A percentile compares a stretch with the other conserved stretches of the same genome.
phyloP scores from a whole-genome alignment of 495 filamentous ascomycete genomes.

The Entonaema liquescens region DNA sequence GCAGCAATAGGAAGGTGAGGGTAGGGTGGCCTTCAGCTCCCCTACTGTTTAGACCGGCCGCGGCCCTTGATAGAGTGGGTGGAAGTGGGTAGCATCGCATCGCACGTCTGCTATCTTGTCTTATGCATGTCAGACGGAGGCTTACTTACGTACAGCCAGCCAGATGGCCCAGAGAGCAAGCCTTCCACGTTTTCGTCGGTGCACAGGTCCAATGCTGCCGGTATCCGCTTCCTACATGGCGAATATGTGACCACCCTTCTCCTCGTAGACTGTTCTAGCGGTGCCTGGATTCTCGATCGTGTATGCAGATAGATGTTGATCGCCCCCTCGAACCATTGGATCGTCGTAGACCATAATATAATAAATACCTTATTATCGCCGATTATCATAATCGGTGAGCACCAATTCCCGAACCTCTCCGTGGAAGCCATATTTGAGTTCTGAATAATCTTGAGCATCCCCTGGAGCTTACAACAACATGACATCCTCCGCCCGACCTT shows the following conservation, averaged over 20 bases:
- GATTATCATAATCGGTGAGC: background rate
- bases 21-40: slow-evolving; percentile 6
- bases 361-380: too few relatives aligned
- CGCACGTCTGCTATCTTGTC: background rate
- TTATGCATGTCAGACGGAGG: slow-evolving; percentile 28
- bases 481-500: too few relatives aligned
- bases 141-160: slow-evolving; percentile 11
- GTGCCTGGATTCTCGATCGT: background rate
- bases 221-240: background rate
- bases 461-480: too few relatives aligned
- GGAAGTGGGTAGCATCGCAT: background rate
- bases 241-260: too few relatives aligned
- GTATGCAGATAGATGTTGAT: background rate
- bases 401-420: too few relatives aligned
- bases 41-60: background rate
- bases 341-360: background rate
- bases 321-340: background rate
- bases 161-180: background rate
- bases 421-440: too few relatives aligned
- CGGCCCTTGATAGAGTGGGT: background rate
- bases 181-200: slow-evolving; percentile 11
- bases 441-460: too few relatives aligned
- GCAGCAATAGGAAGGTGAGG: slow-evolving; percentile 26
- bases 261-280: background rate
- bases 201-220: background rate